Evolutionary conservation across 1,284 basidiomycete species (phyloP).

Genomic region (Malassezia vespertilionis): DNA sequence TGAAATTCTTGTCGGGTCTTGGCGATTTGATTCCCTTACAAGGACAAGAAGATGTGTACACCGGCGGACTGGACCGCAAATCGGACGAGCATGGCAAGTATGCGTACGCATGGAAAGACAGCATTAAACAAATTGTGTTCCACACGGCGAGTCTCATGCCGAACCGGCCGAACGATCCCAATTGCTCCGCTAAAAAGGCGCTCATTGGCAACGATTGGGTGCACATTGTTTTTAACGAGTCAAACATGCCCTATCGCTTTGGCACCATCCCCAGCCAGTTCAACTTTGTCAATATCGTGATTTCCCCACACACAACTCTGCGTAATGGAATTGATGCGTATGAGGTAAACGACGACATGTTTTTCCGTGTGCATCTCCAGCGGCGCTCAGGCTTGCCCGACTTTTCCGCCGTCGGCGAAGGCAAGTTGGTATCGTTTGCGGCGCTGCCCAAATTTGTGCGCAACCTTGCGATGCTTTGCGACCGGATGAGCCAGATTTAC

Average conservation of each 20-base stretch:
- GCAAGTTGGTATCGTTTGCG: slow-evolving; percentile 35
- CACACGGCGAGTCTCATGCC: slow-evolving; percentile 98
- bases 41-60: slow-evolving; percentile 71
- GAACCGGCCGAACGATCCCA: slow-evolving; percentile 32
- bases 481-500: slow-evolving; percentile 43
- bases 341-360: slow-evolving; percentile 34
- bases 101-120: slow-evolving; percentile 92
- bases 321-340: slow-evolving; percentile 35
- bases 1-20: slow-evolving; percentile 77
- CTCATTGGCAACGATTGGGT: slow-evolving; percentile 47
- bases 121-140: slow-evolving; percentile 86
- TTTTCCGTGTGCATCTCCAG: slow-evolving; percentile 45
- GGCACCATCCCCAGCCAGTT: slow-evolving; percentile 84
- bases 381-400: slow-evolving; percentile 34
- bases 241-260: slow-evolving; percentile 59
- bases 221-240: slow-evolving; percentile 79
- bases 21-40: slow-evolving; percentile 81
- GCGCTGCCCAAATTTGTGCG: slow-evolving; percentile 38
- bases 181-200: slow-evolving; percentile 34
- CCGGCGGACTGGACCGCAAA: slow-evolving; percentile 76
- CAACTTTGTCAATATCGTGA: slow-evolving; percentile 94
- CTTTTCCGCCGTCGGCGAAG: slow-evolving; percentile 42
- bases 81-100: slow-evolving; percentile 60
- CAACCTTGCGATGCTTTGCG: slow-evolving; percentile 37
- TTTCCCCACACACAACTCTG: slow-evolving; percentile 50